These are phyloP conservation scores for Dactylellina parvicollis DNA, from an alignment of 2,329 filamentous ascomycete genomes.

Conservation along the genomic window DNA sequence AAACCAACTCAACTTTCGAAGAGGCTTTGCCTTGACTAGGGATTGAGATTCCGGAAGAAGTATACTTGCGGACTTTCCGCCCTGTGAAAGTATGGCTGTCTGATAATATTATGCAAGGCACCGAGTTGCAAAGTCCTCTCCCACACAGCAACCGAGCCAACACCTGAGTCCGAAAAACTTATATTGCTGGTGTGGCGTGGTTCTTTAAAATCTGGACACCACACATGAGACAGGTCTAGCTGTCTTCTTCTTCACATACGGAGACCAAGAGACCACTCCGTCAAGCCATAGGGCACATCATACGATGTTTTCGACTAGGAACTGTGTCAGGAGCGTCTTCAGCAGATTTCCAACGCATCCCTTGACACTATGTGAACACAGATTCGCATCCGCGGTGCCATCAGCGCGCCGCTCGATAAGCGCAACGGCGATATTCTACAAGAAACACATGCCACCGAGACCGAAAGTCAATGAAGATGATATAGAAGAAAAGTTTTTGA, in stretches of 20 bases:
- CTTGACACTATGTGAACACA: not conserved
- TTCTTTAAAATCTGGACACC: conserved; percentile 1
- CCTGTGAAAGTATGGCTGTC: not conserved
- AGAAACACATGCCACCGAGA: conserved; percentile 77
- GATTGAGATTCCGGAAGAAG: conserved; percentile 13
- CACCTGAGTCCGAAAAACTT: too few species aligned
- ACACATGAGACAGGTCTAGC: too few species aligned
- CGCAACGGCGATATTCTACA: conserved; percentile 56
- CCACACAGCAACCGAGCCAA: too few species aligned
- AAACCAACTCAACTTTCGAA: not conserved
- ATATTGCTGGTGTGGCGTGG: too few species aligned
- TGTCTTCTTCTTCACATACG: too few species aligned
- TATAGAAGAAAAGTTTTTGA: conserved; percentile 84
- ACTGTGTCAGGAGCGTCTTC: not conserved
- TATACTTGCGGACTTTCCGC: not conserved
- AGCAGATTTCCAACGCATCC: not conserved
- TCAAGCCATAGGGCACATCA: too few species aligned
- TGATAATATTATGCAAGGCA: too few species aligned
- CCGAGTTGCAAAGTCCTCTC: too few species aligned
- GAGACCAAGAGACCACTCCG: too few species aligned
- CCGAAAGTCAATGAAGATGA: conserved; percentile 79
- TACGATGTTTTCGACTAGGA: conserved; percentile 11
- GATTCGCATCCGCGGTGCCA: not conserved
- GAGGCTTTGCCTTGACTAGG: not conserved
- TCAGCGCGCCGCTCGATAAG: conserved; percentile 12